Base-by-base conservation (phyloP, 768 basidiomycete species). In the Gautieria morchelliformis region DNA sequence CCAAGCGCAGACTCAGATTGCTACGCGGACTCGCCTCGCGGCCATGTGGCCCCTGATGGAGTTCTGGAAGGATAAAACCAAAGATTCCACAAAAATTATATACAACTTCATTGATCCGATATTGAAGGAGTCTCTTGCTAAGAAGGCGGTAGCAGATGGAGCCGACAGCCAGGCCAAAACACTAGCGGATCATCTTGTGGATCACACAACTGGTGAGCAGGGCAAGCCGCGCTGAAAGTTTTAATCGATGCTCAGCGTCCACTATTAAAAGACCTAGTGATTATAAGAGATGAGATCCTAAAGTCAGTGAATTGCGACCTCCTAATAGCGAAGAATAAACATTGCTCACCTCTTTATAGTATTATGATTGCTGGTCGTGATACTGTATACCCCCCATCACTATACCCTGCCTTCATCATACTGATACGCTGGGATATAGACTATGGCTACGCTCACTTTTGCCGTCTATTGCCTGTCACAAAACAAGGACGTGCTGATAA, bases 391-490 rank as follows among this genome's bases (percentile, higher is more conserved):
- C 56, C 53, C 11, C 58, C 54, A n/a, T 17, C 56, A 54, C 5
- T 66, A 62, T 52, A 46, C 57, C 50, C 51, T 58, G 8, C 58
- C 5, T n/a, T 46, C 15, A 3, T 27, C 4, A 14, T 58, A 24
- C 22, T 20, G 17, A 11, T 30, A 15, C 20, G 32, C 37, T 22
- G 49, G 4, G 42, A n/a, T n/a, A 17, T 41, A 68, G 60, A 75
- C 71, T n/a, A 65, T 70, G 4, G 58, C 65, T 17, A 69, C 69
- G 5, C 37, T 74, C 42, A 74, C 71, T 0, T 73, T 67, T 49
- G 65, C 67, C 1, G 60, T 72, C 11, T 78, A 78, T 60, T 71
- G 71, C 65, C 74, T 85, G 11, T 71, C 84, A 20, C 74, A 74
- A 61, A 71, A 85, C 61, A 78, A 80, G 0, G 63, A 71, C 1